Percentiles rank a stretch among this genome's conserved stretches.
These are phyloP conservation scores for Bipolaris oryzae DNA, from an alignment of 2,329 filamentous ascomycete genomes.

Conservation along the genomic window DNA sequence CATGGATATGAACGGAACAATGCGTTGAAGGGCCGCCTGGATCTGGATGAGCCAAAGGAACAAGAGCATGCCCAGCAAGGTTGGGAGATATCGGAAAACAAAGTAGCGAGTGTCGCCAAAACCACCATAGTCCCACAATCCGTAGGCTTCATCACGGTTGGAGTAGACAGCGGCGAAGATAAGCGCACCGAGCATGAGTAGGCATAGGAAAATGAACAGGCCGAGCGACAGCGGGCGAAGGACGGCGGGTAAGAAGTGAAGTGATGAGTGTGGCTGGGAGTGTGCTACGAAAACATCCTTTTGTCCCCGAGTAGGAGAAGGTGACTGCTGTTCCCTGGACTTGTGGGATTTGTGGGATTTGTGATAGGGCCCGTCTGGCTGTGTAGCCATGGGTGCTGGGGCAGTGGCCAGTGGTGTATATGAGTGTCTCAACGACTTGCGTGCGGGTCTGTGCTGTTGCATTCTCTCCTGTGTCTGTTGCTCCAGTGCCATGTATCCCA, in stretches of 20 bases:
- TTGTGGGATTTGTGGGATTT: slow-evolving; percentile 6
- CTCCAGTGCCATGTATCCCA: slow-evolving; percentile 47
- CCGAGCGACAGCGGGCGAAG: slow-evolving; percentile 70
- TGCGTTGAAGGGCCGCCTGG: slow-evolving; percentile 74
- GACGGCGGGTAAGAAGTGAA: slow-evolving; percentile 74
- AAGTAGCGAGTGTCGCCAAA: slow-evolving; percentile 81
- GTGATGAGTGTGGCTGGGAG: slow-evolving; percentile 50
- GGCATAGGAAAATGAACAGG: slow-evolving; percentile 64
- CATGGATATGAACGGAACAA: slow-evolving; percentile 80
- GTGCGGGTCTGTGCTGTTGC: slow-evolving; percentile 31
- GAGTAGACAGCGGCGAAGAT: slow-evolving; percentile 67
- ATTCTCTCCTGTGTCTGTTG: slow-evolving; percentile 37
- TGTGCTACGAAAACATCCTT: slow-evolving; percentile 57
- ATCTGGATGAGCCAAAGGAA: slow-evolving; percentile 80
- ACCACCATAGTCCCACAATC: slow-evolving; percentile 68
- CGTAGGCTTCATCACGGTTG: slow-evolving; percentile 59
- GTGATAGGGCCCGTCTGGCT: slow-evolving; percentile 8
- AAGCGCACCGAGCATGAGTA: slow-evolving; percentile 74
- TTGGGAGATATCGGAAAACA: slow-evolving; percentile 83
- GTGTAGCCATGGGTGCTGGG: slow-evolving; percentile 11
- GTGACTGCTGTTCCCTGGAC: slow-evolving; percentile 11
- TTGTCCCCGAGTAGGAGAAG: slow-evolving; percentile 23
- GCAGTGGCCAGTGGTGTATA: slow-evolving; percentile 14
- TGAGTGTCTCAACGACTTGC: slow-evolving; percentile 23
- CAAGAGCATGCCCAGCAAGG: slow-evolving; percentile 72